A percentile compares a stretch with the other conserved stretches of the same genome.
Conservation (phyloP, 1,139 yeast species). For the Nakaseomyces kungkrabaensis region DNA sequence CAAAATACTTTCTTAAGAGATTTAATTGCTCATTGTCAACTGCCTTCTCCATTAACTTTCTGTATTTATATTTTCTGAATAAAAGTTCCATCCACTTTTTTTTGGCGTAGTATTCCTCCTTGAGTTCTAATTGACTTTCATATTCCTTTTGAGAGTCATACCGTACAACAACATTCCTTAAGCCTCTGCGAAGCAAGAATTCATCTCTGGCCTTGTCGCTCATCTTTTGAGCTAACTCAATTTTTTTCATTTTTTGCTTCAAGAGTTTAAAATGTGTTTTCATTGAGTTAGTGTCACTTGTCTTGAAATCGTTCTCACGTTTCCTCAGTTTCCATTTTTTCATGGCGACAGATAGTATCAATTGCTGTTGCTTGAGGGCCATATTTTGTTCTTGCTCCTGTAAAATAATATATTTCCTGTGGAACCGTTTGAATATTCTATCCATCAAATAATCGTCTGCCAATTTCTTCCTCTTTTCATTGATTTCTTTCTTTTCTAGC, state of each 20-base stretch:
- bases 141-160: neutral
- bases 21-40: neutral
- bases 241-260: neutral
- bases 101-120: neutral
- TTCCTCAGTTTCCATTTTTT: neutral
- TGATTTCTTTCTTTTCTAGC: neutral
- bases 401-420: neutral
- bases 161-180: neutral
- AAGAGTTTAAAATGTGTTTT: neutral
- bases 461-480: neutral
- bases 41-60: neutral
- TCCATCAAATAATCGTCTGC: slow-evolving; percentile 4
- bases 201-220: neutral
- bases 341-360: neutral
- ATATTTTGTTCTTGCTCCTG: neutral
- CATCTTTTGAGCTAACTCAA: neutral
- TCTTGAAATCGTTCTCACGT: neutral
- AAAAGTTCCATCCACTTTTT: neutral
- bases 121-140: neutral
- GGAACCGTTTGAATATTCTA: neutral
- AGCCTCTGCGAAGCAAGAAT: neutral
- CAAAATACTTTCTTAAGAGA: neutral
- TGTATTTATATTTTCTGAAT: neutral
- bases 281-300: neutral
- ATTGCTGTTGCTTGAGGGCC: neutral